Base-by-base conservation (phyloP, 2,329 filamentous ascomycete genomes). In the Pseudomassariella vexata region DNA sequence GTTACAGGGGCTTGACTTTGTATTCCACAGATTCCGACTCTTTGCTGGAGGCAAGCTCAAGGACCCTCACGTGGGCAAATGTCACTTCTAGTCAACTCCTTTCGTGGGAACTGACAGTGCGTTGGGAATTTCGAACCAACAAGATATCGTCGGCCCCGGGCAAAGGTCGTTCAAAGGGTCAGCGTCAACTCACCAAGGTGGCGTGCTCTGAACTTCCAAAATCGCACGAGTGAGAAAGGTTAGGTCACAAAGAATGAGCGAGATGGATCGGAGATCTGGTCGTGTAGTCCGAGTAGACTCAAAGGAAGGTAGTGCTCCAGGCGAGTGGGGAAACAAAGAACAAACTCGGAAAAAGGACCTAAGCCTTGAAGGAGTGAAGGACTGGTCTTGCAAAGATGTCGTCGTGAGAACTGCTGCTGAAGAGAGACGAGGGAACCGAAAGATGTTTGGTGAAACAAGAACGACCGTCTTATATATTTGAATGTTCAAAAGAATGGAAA, bases 271-370 rank as follows among this genome's bases (percentile, higher is more conserved):
- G n/a, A n/a, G n/a, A 28, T 18, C 23, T 32, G 34, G 19, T 36
- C 36, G 12, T 24, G 31, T 24, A 21, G 19, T 32, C 16, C 27
- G 37, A 25, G 35, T 38, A 40, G 37, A 44, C 45, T 53, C 42
- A 51, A 60, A 53, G 50, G 53, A 57, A 50, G 42, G 50, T 56
- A 52, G 48, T 65, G 62, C 62, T 48, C 63, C 62, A 59, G 62
- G 62, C 63, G 53, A 47, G 38, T 50, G 39, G 41, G 41, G 38
- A 42, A 28, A 49, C 52, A 44, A 28, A 47, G 43, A 48, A 35
- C 40, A 36, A 31, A 42, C 42, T 40, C 46, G 37, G 46, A 38
- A 38, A 37, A 45, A 51, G 50, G 53, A 52, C 28, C 53, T 52
- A 50, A 55, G 55, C 59, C 57, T 36, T 49, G 40, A 59, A 54